A percentile compares a stretch with the other conserved stretches of the same genome.
Evolutionary conservation across 2,329 filamentous ascomycete species (phyloP).

Genomic region (Hypoxylon sp.): DNA sequence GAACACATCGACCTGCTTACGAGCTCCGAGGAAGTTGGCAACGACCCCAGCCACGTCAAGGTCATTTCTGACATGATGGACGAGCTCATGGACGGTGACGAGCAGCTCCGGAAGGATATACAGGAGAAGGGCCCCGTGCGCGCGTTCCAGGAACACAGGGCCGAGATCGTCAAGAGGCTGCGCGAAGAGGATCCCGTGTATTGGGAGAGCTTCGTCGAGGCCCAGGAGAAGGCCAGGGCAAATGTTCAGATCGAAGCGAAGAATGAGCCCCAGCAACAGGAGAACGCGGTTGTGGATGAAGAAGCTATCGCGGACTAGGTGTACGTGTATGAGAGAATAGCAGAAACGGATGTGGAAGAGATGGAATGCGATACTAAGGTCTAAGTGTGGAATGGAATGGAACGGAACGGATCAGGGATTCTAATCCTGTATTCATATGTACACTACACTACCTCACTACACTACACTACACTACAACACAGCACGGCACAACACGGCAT

Average conservation of each 20-base stretch:
- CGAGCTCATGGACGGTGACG: conserved; percentile 73
- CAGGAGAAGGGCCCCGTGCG: conserved; percentile 71
- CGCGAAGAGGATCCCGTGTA: conserved; percentile 75
- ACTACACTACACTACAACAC: conserved; percentile 18
- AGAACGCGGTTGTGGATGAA: conserved; percentile 54
- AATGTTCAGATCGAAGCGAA: conserved; percentile 61
- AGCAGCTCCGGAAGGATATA: conserved; percentile 68
- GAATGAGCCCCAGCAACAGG: conserved; percentile 43
- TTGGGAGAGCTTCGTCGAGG: conserved; percentile 74
- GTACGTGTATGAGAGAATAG: background rate
- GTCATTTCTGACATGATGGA: conserved; percentile 75
- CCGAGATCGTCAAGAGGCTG: conserved; percentile 64
- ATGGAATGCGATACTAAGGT: background rate
- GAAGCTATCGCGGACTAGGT: conserved; percentile 60
- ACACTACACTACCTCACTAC: conserved; percentile 21
- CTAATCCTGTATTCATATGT: conserved; percentile 34
- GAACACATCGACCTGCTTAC: conserved; percentile 67
- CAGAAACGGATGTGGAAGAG: background rate
- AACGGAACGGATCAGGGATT: background rate
- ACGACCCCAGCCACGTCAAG: conserved; percentile 65
- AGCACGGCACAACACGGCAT: no score
- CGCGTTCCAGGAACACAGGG: conserved; percentile 72
- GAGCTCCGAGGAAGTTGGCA: conserved; percentile 64
- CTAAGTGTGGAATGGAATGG: background rate
- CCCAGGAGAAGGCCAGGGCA: conserved; percentile 71